Evolutionary conservation across 371 early-diverging fungal genomes (phyloP), one percentile per base, ranked within the genome.

Genomic region (Lichtheimia corymbifera): DNA sequence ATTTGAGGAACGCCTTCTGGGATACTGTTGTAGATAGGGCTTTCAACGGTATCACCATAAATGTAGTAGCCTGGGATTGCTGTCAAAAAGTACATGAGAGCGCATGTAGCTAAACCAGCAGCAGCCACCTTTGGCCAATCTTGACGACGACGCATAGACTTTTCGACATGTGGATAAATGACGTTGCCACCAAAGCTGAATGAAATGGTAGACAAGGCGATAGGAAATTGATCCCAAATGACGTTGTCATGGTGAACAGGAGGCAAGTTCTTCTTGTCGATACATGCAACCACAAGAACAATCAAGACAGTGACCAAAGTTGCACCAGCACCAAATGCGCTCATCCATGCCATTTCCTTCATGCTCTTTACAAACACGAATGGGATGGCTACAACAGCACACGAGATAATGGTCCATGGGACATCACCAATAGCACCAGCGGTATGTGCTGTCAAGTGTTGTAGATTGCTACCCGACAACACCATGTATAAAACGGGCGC

Each of bases 181-280:
- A 89, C 84, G 63, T 91, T 92, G 40, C 92, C 93, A 60, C 93
- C 91, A 59, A 88, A 92, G 64, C 85, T 82, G 67, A 91, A 91
- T 53, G 87, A 88, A 30, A 92, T 88, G 9, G 86, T 84, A 30
- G 83, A 78, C 2, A 88, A 58, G 0, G 88, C 81, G 5, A 79
- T 62, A 4, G 88, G 85, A 43, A 86, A 73, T 53, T 83, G 79
- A 12, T 75, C 64, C 70, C 77, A 77, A 28, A 82, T 76, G 41
- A 76, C 81, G 44, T 66, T 41, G 40, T 80, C 68, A 53, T 82
- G 80, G 0, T 61, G 20, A 24, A 74, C 63, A 20, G 67, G 27
- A 12, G 45, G 40, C 7, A 52, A 14, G 1, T 63, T 59, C 6
- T 58, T 55, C 18, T 69, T 65, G 35, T 72, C 71, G 20, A 71